These are phyloP conservation scores for Colletotrichum lini DNA, from an alignment of 2,329 filamentous ascomycete genomes.

Conservation along the genomic window DNA sequence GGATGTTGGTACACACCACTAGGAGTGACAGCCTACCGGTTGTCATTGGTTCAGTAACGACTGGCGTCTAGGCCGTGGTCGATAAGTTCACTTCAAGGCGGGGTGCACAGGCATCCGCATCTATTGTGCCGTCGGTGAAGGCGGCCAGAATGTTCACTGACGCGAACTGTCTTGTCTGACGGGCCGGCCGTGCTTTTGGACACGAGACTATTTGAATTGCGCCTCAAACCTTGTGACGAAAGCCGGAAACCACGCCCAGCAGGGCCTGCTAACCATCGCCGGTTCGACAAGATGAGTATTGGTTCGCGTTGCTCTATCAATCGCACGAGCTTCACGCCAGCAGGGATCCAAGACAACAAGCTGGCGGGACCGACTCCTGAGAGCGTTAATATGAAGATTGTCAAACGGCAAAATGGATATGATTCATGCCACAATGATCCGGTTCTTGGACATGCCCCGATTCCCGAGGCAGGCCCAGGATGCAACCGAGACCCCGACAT, in stretches of 20 bases:
- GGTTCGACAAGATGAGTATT: conserved; percentile 32
- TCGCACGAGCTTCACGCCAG: conserved; percentile 39
- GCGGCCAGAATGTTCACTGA: conserved; percentile 24
- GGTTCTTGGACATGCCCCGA: conserved; percentile 25
- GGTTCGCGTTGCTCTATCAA: conserved; percentile 41
- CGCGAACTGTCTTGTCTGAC: conserved; percentile 15
- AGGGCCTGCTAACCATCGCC: conserved; percentile 6
- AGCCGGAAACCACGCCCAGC: background rate
- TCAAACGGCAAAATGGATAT: conserved; percentile 23
- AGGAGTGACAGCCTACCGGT: conserved; percentile 23
- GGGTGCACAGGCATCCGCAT: conserved; percentile 28
- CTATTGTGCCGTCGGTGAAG: conserved; percentile 23
- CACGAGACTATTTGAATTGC: conserved; percentile 8
- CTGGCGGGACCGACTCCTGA: conserved; percentile 8
- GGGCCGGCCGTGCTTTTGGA: background rate
- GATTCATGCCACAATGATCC: conserved; percentile 20
- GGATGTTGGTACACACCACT: conserved; percentile 8
- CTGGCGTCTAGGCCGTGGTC: conserved; percentile 5
- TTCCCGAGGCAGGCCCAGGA: conserved; percentile 16
- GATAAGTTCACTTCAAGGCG: conserved; percentile 33
- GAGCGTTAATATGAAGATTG: conserved; percentile 20
- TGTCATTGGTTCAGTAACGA: conserved; percentile 38
- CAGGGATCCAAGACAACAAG: conserved; percentile 22
- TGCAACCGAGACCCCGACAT: conserved; percentile 35
- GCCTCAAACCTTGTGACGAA: conserved; percentile 29